These are phyloP conservation scores for Sclerospora graminicola DNA, from an alignment of 352 stramenopile genomes.

Conservation along the genomic window DNA sequence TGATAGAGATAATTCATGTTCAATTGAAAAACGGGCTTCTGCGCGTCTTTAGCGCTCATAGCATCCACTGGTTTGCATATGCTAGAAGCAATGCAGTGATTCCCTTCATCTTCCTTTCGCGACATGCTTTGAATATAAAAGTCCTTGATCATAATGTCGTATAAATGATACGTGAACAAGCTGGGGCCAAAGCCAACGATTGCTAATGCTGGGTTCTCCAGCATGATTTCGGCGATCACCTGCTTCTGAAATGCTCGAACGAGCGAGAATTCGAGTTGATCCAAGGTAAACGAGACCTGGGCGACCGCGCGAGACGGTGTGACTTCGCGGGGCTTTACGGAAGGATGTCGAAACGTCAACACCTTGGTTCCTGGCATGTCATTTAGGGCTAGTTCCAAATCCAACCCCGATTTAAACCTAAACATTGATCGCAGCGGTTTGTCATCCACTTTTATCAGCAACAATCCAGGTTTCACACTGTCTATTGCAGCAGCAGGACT, in stretches of 20 bases:
- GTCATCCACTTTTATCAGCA: constrained; percentile 67
- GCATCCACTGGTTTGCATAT: constrained; percentile 18
- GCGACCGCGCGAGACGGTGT: constrained; percentile 45
- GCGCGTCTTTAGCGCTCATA: constrained; percentile 1
- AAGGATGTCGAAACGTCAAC: constrained; percentile 73
- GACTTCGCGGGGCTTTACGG: constrained; percentile 39
- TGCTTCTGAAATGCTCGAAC: constrained; percentile 54
- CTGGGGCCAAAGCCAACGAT: constrained; percentile 69
- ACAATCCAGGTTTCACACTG: constrained; percentile 54
- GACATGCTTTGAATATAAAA: constrained; percentile 77
- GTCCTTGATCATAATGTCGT: constrained; percentile 46
- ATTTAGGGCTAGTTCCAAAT: constrained; percentile 51
- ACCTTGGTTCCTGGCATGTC: constrained; percentile 36
- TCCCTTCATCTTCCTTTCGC: constrained; percentile 21
- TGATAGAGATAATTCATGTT: constrained; percentile 63
- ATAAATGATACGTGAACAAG: constrained; percentile 76
- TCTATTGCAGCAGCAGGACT: constrained; percentile 53
- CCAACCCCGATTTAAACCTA: constrained; percentile 34
- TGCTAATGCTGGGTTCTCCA: constrained; percentile 35
- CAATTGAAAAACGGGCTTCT: constrained; percentile 29
- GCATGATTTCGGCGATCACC: constrained; percentile 45
- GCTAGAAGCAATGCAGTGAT: constrained; percentile 73
- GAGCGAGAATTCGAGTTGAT: constrained; percentile 58
- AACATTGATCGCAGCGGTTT: constrained; percentile 38
- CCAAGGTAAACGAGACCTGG: constrained; percentile 35